Percentiles rank a stretch among this genome's conserved stretches.
Evolutionary conservation across 2,329 filamentous ascomycete genomes (phyloP).

Genomic region (Xylaria sp.): DNA sequence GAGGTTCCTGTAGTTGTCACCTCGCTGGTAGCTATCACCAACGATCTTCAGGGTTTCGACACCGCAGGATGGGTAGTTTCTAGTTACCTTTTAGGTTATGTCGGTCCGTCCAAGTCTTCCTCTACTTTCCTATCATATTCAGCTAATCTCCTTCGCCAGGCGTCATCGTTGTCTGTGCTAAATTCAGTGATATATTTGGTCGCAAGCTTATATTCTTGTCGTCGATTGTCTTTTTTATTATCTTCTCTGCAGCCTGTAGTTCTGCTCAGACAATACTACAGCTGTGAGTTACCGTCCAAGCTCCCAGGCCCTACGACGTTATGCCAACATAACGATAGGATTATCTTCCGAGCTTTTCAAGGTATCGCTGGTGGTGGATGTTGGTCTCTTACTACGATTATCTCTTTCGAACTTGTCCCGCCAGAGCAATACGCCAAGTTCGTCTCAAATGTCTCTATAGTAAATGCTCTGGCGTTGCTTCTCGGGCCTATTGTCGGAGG

Average conservation of each 20-base stretch:
- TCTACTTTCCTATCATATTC: too few species aligned
- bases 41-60: slow-evolving; percentile 35
- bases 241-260: slow-evolving; percentile 75
- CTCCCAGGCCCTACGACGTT: not conserved
- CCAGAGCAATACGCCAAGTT: slow-evolving; percentile 35
- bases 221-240: slow-evolving; percentile 70
- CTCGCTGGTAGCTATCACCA: slow-evolving; percentile 38
- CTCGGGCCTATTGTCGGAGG: slow-evolving; percentile 44
- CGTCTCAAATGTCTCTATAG: slow-evolving; percentile 29
- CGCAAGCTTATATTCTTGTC: slow-evolving; percentile 64
- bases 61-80: slow-evolving; percentile 37
- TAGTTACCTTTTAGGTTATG: slow-evolving; percentile 40
- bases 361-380: slow-evolving; percentile 39
- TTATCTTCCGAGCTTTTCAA: slow-evolving; percentile 36
- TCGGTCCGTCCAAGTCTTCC: slow-evolving; percentile 27
- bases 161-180: slow-evolving; percentile 68
- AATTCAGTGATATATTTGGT: slow-evolving; percentile 76
- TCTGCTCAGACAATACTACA: slow-evolving; percentile 73
- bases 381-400: slow-evolving; percentile 35
- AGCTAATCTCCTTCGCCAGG: slow-evolving; percentile 18
- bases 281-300: slow-evolving; percentile 58
- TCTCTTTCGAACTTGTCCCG: slow-evolving; percentile 40
- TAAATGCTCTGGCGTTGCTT: slow-evolving; percentile 32
- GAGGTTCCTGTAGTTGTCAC: slow-evolving; percentile 40
- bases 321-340: slow-evolving; percentile 20